A percentile compares a stretch with the other conserved stretches of the same genome.
These are phyloP conservation scores for Ustanciosporium gigantosporum DNA, from an alignment of 1,284 basidiomycete species.

Conservation along the genomic window DNA sequence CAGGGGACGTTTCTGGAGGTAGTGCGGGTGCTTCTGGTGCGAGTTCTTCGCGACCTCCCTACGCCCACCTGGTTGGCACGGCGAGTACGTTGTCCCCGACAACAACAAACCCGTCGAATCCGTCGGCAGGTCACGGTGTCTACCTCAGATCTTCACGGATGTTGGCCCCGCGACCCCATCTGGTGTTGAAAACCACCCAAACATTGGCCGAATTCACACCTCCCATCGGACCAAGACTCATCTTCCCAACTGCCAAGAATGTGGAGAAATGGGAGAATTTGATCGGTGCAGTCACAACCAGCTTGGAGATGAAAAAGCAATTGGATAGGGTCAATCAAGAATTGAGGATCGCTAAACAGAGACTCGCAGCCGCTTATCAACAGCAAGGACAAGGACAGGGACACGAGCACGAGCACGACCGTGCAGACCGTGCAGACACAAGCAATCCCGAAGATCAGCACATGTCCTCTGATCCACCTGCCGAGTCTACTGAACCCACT, in stretches of 20 bases:
- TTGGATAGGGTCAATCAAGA: slow-evolving; percentile 53
- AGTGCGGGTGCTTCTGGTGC: not conserved
- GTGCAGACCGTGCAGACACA: not conserved
- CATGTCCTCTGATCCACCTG: too few species aligned
- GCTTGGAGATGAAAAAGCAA: slow-evolving; percentile 57
- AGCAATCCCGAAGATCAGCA: not conserved
- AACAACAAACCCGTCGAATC: slow-evolving; percentile 39
- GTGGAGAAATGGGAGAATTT: slow-evolving; percentile 60
- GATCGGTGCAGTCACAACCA: slow-evolving; percentile 55
- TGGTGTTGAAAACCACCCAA: slow-evolving; percentile 44
- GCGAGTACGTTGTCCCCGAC: slow-evolving; percentile 53
- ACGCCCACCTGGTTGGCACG: slow-evolving; percentile 56
- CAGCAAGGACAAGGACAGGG: too few species aligned
- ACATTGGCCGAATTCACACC: slow-evolving; percentile 50
- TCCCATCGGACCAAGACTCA: slow-evolving; percentile 45
- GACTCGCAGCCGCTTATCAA: slow-evolving; percentile 14
- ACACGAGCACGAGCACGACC: too few species aligned
- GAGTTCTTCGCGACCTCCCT: slow-evolving; percentile 35
- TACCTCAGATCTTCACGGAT: slow-evolving; percentile 57
- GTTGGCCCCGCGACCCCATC: slow-evolving; percentile 52
- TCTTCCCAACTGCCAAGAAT: slow-evolving; percentile 57
- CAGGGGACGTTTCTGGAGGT: not conserved
- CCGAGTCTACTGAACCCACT: not conserved
- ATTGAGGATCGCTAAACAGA: slow-evolving; percentile 27
- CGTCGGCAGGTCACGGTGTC: slow-evolving; percentile 49